These are phyloP conservation scores for Sclerotinia spermophila DNA, from an alignment of 2,329 filamentous ascomycete genomes.

Conservation along the genomic window DNA sequence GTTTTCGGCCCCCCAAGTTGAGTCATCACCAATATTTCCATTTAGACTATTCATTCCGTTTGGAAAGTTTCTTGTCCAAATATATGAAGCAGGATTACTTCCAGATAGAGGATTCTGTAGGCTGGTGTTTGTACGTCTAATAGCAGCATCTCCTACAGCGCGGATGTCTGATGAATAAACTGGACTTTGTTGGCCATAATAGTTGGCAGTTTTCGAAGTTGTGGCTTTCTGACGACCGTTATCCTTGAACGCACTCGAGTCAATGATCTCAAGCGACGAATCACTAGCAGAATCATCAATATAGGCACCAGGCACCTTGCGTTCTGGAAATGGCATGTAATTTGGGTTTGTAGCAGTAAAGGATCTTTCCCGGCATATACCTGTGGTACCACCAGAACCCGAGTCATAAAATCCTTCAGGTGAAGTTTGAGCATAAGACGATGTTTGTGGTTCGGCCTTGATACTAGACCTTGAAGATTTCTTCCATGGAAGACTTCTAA, in stretches of 20 bases:
- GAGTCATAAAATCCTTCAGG: neutral
- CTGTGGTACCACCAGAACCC: neutral
- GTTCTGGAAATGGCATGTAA: constrained; percentile 14
- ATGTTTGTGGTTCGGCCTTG: constrained; percentile 1
- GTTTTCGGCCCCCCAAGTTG: neutral
- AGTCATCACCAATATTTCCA: neutral
- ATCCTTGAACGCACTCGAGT: constrained; percentile 29
- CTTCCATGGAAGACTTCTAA: constrained; percentile 3
- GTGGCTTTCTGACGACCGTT: constrained; percentile 27
- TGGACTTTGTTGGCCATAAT: neutral
- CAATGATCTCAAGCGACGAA: constrained; percentile 36
- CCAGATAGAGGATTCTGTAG: constrained; percentile 27
- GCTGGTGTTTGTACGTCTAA: constrained; percentile 5
- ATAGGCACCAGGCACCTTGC: constrained; percentile 23
- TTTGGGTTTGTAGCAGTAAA: constrained; percentile 16
- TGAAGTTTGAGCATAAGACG: neutral
- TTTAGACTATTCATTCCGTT: neutral
- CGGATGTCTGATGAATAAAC: constrained; percentile 22
- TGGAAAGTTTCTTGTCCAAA: constrained; percentile 21
- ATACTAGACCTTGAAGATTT: neutral
- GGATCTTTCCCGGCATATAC: neutral
- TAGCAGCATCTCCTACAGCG: constrained; percentile 20
- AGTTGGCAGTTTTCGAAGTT: neutral
- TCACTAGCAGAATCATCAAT: constrained; percentile 30
- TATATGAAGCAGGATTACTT: constrained; percentile 29